Conservation (phyloP, 345 rosid genomes). For the Crucihimalaya himalaica region DNA sequence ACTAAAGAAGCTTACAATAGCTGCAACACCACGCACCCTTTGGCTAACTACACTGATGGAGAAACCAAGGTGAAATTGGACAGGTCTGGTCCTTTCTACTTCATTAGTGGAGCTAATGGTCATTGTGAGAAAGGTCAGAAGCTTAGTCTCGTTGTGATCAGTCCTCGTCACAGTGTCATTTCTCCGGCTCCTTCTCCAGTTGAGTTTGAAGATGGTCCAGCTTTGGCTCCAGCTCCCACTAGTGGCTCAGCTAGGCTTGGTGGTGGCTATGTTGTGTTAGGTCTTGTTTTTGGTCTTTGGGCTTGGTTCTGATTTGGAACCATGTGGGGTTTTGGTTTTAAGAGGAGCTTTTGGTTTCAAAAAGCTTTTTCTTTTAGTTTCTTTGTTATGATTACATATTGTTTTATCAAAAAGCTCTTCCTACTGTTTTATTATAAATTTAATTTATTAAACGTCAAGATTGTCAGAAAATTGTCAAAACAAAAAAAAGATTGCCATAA, state of each 20-base stretch:
- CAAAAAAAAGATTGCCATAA: no score
- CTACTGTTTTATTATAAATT: neutral
- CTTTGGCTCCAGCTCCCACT: conserved; percentile 51
- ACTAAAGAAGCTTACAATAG: conserved; percentile 52
- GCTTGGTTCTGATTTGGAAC: conserved; percentile 36
- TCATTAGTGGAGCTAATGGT: conserved; percentile 75
- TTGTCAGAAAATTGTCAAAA: neutral
- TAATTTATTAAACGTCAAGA: neutral
- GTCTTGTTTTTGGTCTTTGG: conserved; percentile 36
- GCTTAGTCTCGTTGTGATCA: conserved; percentile 63
- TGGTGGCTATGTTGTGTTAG: conserved; percentile 19
- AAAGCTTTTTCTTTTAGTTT: conserved; percentile 17
- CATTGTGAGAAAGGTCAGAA: conserved; percentile 83
- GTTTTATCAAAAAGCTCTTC: no score
- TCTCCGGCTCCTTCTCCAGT: conserved; percentile 84
- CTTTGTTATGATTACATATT: conserved; percentile 15
- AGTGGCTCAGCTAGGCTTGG: conserved; percentile 27
- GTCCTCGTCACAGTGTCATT: conserved; percentile 36
- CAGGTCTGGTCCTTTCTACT: conserved; percentile 65
- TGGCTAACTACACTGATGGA: conserved; percentile 65
- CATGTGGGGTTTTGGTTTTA: neutral
- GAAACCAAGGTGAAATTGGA: conserved; percentile 65
- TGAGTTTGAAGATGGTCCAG: conserved; percentile 53
- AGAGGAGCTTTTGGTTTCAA: conserved; percentile 17
- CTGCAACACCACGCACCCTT: conserved; percentile 64